These are phyloP conservation scores for Dryadomyces quercus-mongolicae DNA, from an alignment of 2,329 filamentous ascomycete genomes.

Conservation along the genomic window DNA sequence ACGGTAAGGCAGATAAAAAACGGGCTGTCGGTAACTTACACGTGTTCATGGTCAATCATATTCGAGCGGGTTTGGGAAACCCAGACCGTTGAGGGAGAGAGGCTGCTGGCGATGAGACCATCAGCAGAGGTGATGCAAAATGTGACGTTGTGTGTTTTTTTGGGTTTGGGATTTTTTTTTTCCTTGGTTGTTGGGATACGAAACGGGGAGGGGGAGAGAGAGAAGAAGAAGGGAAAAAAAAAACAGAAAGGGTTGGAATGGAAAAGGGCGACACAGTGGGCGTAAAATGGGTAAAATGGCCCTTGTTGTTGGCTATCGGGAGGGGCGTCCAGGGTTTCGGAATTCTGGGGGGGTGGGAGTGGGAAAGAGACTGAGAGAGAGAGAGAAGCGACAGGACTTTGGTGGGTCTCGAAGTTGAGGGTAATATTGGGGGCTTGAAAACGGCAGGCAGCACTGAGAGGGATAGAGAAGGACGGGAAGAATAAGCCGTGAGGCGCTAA, in stretches of 20 bases:
- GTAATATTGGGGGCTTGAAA: no score
- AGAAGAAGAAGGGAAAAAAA: not conserved
- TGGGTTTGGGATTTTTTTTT: not conserved
- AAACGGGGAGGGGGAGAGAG: not conserved
- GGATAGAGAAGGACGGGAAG: no score
- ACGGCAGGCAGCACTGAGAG: no score
- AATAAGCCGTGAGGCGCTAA: not conserved
- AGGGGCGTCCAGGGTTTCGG: not conserved
- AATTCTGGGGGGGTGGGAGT: not conserved
- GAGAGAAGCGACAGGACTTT: not conserved
- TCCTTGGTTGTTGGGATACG: no score
- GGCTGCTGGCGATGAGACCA: slow-evolving; percentile 3
- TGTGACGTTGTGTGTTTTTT: not conserved
- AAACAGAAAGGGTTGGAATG: not conserved
- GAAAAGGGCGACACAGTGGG: not conserved
- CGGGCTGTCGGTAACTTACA: slow-evolving; percentile 7
- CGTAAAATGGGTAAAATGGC: not conserved
- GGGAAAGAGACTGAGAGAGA: no score
- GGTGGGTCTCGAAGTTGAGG: not conserved
- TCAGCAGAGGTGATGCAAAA: slow-evolving; percentile 2
- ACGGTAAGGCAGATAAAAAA: not conserved
- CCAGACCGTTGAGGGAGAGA: slow-evolving; percentile 7
- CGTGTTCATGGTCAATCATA: slow-evolving; percentile 14
- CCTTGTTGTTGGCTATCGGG: not conserved
- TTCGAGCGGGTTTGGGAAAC: slow-evolving; percentile 10